These are phyloP conservation scores for Phialemonium atrogriseum DNA, from an alignment of 2,329 filamentous ascomycete genomes.

Conservation along the genomic window DNA sequence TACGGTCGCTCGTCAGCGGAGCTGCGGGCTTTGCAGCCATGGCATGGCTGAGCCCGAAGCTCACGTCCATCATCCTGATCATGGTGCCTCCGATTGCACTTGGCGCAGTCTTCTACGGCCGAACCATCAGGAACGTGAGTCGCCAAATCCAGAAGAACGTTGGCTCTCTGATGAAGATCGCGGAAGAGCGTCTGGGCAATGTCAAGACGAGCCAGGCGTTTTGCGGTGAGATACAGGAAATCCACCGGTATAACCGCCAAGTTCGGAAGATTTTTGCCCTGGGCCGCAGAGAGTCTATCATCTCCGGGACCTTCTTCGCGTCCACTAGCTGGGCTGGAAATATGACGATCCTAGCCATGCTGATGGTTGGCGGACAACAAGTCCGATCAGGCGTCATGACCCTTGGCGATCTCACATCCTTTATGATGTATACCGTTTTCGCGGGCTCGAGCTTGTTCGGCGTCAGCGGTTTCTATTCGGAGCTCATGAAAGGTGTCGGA, in stretches of 20 bases:
- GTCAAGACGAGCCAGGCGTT: constrained; percentile 96
- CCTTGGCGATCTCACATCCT: constrained; percentile 88
- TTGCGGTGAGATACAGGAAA: constrained; percentile 84
- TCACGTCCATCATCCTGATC: constrained; percentile 77
- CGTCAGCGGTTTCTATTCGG: constrained; percentile 91
- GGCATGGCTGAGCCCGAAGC: constrained; percentile 88
- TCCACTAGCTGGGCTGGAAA: constrained; percentile 89
- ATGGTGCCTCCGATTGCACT: constrained; percentile 89
- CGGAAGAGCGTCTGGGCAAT: constrained; percentile 94
- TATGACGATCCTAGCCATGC: constrained; percentile 85
- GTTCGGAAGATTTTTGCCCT: constrained; percentile 86
- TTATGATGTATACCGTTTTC: constrained; percentile 96
- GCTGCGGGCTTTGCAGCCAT: constrained; percentile 85
- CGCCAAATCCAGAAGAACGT: constrained; percentile 90
- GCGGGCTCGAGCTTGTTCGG: constrained; percentile 83
- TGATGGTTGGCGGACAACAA: constrained; percentile 85
- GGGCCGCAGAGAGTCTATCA: constrained; percentile 76
- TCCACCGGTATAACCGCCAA: constrained; percentile 84
- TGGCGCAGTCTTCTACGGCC: constrained; percentile 85
- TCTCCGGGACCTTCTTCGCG: constrained; percentile 84
- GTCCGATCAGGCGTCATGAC: constrained; percentile 80
- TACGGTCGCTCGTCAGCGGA: constrained; percentile 83
- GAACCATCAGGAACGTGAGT: constrained; percentile 80
- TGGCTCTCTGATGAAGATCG: constrained; percentile 89
- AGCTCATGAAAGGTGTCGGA: constrained; percentile 97